Evolutionary conservation across 208 protist species (phyloP), one percentile per base, ranked within the genome.

Genomic region (Leishmania arabica): DNA sequence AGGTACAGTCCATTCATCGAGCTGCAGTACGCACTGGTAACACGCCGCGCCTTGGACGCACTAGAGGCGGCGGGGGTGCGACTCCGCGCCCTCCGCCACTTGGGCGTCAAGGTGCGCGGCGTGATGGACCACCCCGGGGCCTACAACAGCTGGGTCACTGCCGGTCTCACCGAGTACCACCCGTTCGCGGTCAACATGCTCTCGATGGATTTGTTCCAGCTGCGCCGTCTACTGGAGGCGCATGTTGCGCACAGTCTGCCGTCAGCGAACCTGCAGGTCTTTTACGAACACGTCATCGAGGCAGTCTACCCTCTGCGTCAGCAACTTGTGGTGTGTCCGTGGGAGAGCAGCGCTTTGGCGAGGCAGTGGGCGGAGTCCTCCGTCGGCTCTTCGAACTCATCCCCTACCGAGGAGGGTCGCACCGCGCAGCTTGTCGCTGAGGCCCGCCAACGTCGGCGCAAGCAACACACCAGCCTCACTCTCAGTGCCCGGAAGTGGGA

Each of bases 131-230:
- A 98, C 84, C 93, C 95, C 7, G 95, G 93, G 13, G 92, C 82
- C 19, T 97, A 93, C 87, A 93, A 98, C 88, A 95, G 75, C 68
- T 96, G 89, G 89, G 83, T 98, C 40, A 96, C 93, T 15, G 81
- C 85, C 60, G 91, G 93, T 34, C 84, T 98, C 60, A 88, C 82
- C 21, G 95, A 98, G 84, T 86, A 93, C 70, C 95, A 97, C 83
- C 90, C 90, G 19, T 98, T 98, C 66, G 91, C 95, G 2, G 85
- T 94, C 27, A 94, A 92, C 53, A 95, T 98, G 93, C 88, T 98
- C 40, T 87, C 92, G 45, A 82, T 95, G 21, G 91, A 97, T 79
- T 74, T 95, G 27, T 86, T 92, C 21, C 81, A 74, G 4, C 87
- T 96, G 49, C 92, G 91, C 42, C 85, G 86, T 19, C 71, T 89